Evolutionary conservation across 345 rosid genomes (phyloP).

Genomic region (Citrus reticulata): DNA sequence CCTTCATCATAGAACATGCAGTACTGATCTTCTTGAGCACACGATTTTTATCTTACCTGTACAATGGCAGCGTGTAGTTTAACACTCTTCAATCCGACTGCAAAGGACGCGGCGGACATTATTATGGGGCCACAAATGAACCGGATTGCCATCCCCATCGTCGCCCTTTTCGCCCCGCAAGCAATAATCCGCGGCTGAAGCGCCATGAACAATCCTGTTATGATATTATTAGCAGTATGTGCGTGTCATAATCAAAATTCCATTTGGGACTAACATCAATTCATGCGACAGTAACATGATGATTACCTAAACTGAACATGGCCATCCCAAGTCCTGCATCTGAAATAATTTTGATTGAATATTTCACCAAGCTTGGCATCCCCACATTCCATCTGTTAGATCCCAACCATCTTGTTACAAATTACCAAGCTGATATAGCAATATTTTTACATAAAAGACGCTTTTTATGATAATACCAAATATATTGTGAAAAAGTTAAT

Average conservation of each 20-base stretch:
- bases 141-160: constrained; percentile 57
- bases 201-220: constrained; percentile 77
- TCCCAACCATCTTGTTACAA: background rate
- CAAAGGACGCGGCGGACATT: constrained; percentile 50
- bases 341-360: constrained; percentile 66
- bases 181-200: constrained; percentile 67
- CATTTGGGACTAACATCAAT: background rate
- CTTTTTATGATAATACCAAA: background rate
- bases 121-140: constrained; percentile 60
- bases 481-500: background rate
- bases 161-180: constrained; percentile 62
- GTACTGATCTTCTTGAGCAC: no score
- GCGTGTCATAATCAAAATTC: background rate
- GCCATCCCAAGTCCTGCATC: constrained; percentile 89
- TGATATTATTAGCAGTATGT: background rate
- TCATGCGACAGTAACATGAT: background rate
- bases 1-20: no score
- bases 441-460: no score
- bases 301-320: constrained; percentile 80
- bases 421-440: background rate
- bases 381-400: constrained; percentile 56
- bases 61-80: constrained; percentile 69
- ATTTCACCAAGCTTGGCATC: constrained; percentile 60
- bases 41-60: constrained; percentile 35
- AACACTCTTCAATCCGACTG: constrained; percentile 45